phyloP scores from a whole-genome alignment of 768 basidiomycete species.

The Mycena haematopus region DNA sequence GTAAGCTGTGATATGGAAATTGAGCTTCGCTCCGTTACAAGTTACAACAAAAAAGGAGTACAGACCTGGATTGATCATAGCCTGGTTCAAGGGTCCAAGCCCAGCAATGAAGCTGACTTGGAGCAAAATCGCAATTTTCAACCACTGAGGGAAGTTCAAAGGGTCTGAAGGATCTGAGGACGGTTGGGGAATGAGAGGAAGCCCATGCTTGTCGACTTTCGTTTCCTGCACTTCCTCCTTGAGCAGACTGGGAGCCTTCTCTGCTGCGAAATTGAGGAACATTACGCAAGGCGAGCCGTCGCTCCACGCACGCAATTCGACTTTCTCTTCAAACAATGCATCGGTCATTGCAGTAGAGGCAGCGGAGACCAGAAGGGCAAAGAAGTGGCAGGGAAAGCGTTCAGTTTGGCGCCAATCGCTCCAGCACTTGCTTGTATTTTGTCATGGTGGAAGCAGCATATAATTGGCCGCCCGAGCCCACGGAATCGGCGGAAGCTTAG shows the following conservation, averaged over 20 bases:
- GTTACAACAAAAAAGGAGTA: neutral
- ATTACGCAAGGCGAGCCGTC: neutral
- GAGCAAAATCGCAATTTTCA: constrained; percentile 31
- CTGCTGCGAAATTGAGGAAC: constrained; percentile 2
- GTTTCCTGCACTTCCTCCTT: constrained; percentile 17
- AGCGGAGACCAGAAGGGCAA: neutral
- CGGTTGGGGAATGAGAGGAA: constrained; percentile 38
- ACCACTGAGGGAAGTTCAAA: constrained; percentile 32
- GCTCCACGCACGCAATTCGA: constrained; percentile 24
- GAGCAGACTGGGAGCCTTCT: constrained; percentile 18
- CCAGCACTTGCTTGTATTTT: constrained; percentile 13
- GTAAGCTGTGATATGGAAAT: constrained; percentile 23
- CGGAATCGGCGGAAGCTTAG: no score
- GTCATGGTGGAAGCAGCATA: no score
- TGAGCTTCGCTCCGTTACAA: neutral
- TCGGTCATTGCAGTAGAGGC: constrained; percentile 7
- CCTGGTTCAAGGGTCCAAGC: constrained; percentile 30
- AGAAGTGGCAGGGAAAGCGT: neutral
- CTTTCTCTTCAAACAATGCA: constrained; percentile 21
- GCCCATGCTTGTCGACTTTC: constrained; percentile 33
- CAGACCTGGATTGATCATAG: constrained; percentile 31
- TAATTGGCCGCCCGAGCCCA: no score
- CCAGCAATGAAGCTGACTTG: constrained; percentile 31
- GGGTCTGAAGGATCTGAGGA: constrained; percentile 35
- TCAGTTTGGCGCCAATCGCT: neutral